These are phyloP conservation scores for Linderina pennispora DNA, from an alignment of 192 early-diverging fungal species.

Conservation along the genomic window DNA sequence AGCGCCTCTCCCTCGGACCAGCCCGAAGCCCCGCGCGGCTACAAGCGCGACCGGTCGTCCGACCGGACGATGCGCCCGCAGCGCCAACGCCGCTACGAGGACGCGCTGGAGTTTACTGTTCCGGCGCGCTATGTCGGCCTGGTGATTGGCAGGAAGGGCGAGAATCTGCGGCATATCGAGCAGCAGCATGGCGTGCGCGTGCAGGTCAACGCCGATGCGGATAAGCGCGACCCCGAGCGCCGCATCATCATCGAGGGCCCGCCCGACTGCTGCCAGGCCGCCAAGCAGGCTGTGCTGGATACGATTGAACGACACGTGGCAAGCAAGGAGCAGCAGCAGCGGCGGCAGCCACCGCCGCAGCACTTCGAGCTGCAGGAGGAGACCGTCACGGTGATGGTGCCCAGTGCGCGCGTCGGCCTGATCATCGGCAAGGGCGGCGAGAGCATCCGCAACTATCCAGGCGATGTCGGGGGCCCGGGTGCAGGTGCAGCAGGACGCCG, in stretches of 20 bases:
- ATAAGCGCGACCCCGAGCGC: constrained; percentile 26
- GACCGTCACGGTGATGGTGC: constrained; percentile 52
- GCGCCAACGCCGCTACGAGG: constrained; percentile 6
- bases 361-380: constrained; percentile 9
- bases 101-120: constrained; percentile 48
- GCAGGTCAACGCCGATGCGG: constrained; percentile 55
- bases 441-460: constrained; percentile 68
- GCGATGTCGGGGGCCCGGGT: constrained; percentile 62
- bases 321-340: constrained; percentile 8
- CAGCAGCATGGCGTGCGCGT: constrained; percentile 62
- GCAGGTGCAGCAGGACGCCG: constrained; percentile 56
- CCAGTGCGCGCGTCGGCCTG: constrained; percentile 67
- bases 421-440: constrained; percentile 78
- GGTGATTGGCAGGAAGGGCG: constrained; percentile 76
- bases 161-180: constrained; percentile 74
- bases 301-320: constrained; percentile 24
- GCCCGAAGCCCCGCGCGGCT: constrained; percentile 1
- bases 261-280: constrained; percentile 7
- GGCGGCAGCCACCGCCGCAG: constrained; percentile 2
- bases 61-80: neutral
- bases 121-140: constrained; percentile 65
- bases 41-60: constrained; percentile 19
- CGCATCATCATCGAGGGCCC: constrained; percentile 33
- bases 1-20: constrained; percentile 27
- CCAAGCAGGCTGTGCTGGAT: constrained; percentile 26